These are phyloP conservation scores for Pichia scutulata DNA, from an alignment of 805 yeast genomes.

Conservation along the genomic window DNA sequence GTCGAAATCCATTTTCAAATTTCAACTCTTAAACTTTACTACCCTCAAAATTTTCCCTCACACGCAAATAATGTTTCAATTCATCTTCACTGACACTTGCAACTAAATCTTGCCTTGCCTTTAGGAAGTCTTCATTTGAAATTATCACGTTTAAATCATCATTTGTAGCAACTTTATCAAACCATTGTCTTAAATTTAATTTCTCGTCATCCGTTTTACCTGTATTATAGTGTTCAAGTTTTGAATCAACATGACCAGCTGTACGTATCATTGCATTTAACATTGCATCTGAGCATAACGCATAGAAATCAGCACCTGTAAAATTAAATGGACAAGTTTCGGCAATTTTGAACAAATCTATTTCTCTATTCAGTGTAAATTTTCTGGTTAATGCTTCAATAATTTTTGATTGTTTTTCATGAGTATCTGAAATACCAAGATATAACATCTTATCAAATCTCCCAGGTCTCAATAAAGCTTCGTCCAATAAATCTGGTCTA, in stretches of 20 bases:
- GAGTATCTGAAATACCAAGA: constrained; percentile 86
- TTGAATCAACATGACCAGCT: constrained; percentile 66
- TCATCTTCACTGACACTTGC: constrained; percentile 90
- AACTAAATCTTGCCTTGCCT: constrained; percentile 60
- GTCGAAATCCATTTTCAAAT: neutral
- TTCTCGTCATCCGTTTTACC: constrained; percentile 28
- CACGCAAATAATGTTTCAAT: constrained; percentile 66
- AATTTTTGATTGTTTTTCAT: constrained; percentile 80
- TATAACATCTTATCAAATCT: constrained; percentile 93
- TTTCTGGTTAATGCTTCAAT: constrained; percentile 84
- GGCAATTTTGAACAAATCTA: constrained; percentile 54
- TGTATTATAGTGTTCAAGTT: constrained; percentile 46
- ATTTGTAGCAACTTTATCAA: constrained; percentile 65
- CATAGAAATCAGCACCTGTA: constrained; percentile 98
- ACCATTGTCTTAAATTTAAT: constrained; percentile 80
- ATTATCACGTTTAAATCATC: constrained; percentile 67
- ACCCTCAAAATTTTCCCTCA: constrained; percentile 81
- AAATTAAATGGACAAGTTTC: constrained; percentile 75
- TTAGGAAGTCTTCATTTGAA: constrained; percentile 63
- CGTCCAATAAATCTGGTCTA: constrained; percentile 91
- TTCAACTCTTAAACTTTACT: constrained; percentile 26
- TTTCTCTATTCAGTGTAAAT: constrained; percentile 52
- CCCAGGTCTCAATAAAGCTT: constrained; percentile 88
- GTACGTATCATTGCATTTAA: constrained; percentile 91
- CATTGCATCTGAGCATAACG: constrained; percentile 92